phyloP scores from a whole-genome alignment of 148 eudicot species.

The Tetragonia tetragonoides region DNA sequence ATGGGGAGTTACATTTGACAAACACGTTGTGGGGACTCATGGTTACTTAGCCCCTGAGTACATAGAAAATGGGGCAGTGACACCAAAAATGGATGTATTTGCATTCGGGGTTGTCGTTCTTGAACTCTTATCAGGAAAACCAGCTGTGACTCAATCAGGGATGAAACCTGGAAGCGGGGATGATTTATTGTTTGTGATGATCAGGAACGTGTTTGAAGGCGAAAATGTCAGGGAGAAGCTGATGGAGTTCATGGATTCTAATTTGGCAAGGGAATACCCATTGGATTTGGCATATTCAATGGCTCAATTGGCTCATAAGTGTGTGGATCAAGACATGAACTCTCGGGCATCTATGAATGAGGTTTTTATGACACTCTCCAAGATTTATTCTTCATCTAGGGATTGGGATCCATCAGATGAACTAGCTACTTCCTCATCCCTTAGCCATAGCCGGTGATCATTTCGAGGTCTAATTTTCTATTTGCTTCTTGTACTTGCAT shows the following conservation, averaged over 20 bases:
- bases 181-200: constrained; percentile 28
- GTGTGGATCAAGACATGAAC: constrained; percentile 57
- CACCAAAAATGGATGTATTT: constrained; percentile 68
- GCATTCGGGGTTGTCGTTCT: constrained; percentile 65
- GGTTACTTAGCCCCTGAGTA: constrained; percentile 88
- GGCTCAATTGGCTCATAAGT: constrained; percentile 60
- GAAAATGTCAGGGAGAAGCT: constrained; percentile 67
- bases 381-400: constrained; percentile 58
- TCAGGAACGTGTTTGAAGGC: constrained; percentile 49
- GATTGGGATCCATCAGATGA: constrained; percentile 83
- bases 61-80: constrained; percentile 67
- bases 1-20: constrained; percentile 44
- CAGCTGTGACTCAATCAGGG: constrained; percentile 41
- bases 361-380: constrained; percentile 51
- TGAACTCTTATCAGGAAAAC: constrained; percentile 70
- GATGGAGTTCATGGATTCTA: constrained; percentile 52
- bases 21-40: constrained; percentile 76
- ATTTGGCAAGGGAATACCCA: constrained; percentile 51
- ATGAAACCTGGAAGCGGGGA: constrained; percentile 20
- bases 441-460: constrained; percentile 22
- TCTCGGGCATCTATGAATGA: constrained; percentile 51
- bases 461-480: neutral
- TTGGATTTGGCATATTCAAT: constrained; percentile 67
- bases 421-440: constrained; percentile 22
- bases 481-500: neutral